Conservation (phyloP, 805 yeast species). For the Ogataea trehalophila region DNA sequence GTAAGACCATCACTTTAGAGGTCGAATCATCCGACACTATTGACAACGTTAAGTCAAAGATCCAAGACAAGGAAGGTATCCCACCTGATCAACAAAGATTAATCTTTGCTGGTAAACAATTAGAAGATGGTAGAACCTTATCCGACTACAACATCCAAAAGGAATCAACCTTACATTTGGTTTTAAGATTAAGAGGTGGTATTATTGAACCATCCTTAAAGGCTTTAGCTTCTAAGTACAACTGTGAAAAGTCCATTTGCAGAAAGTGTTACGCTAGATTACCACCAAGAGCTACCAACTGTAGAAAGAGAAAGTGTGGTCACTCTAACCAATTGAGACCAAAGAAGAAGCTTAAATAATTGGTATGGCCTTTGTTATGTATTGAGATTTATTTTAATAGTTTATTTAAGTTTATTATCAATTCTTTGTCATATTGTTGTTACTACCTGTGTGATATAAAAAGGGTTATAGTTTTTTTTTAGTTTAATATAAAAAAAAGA, state of each 20-base stretch:
- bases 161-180: conserved; percentile 70
- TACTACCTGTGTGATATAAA: conserved; percentile 10
- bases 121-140: conserved; percentile 92
- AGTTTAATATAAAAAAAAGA: not conserved
- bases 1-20: conserved; percentile 87
- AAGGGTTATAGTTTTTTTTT: conserved; percentile 6
- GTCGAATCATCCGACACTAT: conserved; percentile 94
- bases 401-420: not conserved
- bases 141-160: conserved; percentile 95
- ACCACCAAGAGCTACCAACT: conserved; percentile 99
- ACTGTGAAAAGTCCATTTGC: conserved; percentile 99
- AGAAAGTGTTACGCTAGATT: conserved; percentile 99
- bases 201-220: conserved; percentile 99
- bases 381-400: conserved; percentile 4
- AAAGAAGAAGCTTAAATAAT: conserved; percentile 97
- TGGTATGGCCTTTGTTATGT: conserved; percentile 34
- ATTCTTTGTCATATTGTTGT: not conserved
- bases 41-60: conserved; percentile 92
- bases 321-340: conserved; percentile 99
- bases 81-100: conserved; percentile 97
- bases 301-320: conserved; percentile 99
- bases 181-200: conserved; percentile 65
- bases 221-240: conserved; percentile 98
- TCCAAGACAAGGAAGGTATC: conserved; percentile 94
- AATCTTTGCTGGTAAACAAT: conserved; percentile 94